Percentiles rank a stretch among this genome's conserved stretches.
Conservation (phyloP, 306 rosid genomes). For the Phaseolus lunatus region DNA sequence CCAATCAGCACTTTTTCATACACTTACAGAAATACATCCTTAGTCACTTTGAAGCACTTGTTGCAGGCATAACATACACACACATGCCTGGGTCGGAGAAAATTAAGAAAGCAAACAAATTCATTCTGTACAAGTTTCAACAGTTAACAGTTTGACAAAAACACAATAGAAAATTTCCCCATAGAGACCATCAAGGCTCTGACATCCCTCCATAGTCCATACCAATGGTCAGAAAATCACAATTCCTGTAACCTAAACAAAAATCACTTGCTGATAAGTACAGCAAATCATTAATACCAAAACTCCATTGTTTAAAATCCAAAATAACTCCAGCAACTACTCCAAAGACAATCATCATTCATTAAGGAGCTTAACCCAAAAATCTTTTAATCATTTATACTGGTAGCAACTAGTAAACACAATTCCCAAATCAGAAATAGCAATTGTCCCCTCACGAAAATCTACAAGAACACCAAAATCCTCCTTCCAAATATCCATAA, state of each 20-base stretch:
- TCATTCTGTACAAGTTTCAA: constrained; percentile 31
- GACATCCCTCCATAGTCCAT: neutral
- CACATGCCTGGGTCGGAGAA: neutral
- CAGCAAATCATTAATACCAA: neutral
- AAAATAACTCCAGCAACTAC: neutral
- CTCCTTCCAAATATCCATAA: neutral
- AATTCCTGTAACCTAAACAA: neutral
- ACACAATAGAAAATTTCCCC: neutral
- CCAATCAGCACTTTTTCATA: neutral
- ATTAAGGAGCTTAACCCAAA: neutral
- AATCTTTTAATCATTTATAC: neutral
- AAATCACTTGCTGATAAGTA: neutral
- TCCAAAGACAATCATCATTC: neutral
- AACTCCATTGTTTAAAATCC: constrained; percentile 2
- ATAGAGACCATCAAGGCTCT: neutral
- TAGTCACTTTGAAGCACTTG: neutral
- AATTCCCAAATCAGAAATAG: neutral
- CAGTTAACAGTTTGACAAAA: neutral
- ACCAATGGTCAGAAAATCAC: neutral
- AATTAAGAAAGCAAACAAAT: neutral
- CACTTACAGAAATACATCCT: neutral
- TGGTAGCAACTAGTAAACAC: neutral
- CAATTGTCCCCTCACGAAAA: neutral
- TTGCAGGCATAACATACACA: neutral
- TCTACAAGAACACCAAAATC: neutral